Percentiles rank a stretch among this genome's conserved stretches.
These are phyloP conservation scores for Monosporascus cannonballus DNA, from an alignment of 2,329 filamentous ascomycete species.

Conservation along the genomic window DNA sequence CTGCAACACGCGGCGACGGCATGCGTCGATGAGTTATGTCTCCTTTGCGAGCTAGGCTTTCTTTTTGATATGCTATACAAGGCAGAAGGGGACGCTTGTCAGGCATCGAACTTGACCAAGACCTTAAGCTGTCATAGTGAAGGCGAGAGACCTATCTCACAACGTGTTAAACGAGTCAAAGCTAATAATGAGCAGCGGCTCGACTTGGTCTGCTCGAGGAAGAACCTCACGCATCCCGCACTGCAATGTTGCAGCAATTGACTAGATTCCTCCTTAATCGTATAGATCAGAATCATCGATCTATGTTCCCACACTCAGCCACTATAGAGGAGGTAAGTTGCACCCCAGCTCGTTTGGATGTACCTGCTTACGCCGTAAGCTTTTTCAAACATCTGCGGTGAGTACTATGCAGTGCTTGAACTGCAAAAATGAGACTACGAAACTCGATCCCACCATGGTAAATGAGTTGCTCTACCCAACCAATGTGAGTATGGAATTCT, in stretches of 20 bases:
- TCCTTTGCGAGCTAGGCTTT: slow-evolving; percentile 91
- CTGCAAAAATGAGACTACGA: slow-evolving; percentile 79
- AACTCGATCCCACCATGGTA: slow-evolving; percentile 71
- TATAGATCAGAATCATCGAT: slow-evolving; percentile 69
- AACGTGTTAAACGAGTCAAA: neutral
- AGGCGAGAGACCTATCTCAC: slow-evolving; percentile 35
- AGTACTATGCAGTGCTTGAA: slow-evolving; percentile 77
- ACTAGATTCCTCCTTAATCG: slow-evolving; percentile 81
- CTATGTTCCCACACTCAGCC: slow-evolving; percentile 54
- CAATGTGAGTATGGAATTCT: slow-evolving; percentile 27
- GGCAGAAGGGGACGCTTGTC: slow-evolving; percentile 86
- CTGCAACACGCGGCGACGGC: slow-evolving; percentile 82
- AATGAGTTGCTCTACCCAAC: slow-evolving; percentile 81
- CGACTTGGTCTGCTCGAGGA: slow-evolving; percentile 81
- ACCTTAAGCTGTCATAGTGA: slow-evolving; percentile 79
- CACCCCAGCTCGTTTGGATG: neutral
- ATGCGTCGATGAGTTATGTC: slow-evolving; percentile 75
- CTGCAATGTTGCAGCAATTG: slow-evolving; percentile 77
- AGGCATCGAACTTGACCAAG: slow-evolving; percentile 91
- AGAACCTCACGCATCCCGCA: slow-evolving; percentile 65
- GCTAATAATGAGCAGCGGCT: slow-evolving; percentile 43
- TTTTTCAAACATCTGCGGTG: slow-evolving; percentile 64
- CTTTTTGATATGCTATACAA: slow-evolving; percentile 98
- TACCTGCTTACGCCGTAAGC: slow-evolving; percentile 27
- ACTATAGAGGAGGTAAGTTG: slow-evolving; percentile 62